Evolutionary conservation across 768 basidiomycete species (phyloP).

Genomic region (Filobasidium wieringae): DNA sequence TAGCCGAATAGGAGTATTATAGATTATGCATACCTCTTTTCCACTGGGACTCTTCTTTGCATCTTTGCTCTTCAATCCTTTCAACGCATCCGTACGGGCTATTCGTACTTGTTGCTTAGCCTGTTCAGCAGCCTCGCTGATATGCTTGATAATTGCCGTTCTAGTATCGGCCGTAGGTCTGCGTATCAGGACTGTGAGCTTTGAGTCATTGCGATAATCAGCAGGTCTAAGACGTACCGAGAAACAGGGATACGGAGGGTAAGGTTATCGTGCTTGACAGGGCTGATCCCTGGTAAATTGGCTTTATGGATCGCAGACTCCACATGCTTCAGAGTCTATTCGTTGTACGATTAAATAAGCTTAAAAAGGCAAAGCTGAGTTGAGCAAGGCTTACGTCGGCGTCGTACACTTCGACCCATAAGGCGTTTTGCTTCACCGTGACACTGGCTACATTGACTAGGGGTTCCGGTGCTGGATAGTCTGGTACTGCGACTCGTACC

Average conservation of each 20-base stretch:
- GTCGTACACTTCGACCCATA: constrained; percentile 37
- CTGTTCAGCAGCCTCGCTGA: constrained; percentile 25
- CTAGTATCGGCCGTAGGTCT: constrained; percentile 23
- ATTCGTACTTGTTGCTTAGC: constrained; percentile 34
- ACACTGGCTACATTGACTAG: constrained; percentile 33
- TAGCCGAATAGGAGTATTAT: background rate
- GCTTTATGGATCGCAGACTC: constrained; percentile 36
- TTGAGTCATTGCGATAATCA: background rate
- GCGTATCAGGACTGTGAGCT: background rate
- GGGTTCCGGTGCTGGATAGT: constrained; percentile 15
- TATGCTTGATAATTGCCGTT: constrained; percentile 19
- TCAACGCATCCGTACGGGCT: constrained; percentile 34
- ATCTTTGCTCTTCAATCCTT: constrained; percentile 21
- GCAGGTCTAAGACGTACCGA: constrained; percentile 17
- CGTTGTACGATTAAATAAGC: background rate
- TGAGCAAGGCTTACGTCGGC: constrained; percentile 21
- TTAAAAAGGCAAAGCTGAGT: background rate
- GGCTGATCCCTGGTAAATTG: constrained; percentile 37
- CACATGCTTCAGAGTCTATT: constrained; percentile 32
- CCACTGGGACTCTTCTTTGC: constrained; percentile 18
- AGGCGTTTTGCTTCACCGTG: constrained; percentile 26
- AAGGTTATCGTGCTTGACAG: constrained; percentile 27
- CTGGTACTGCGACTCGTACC: constrained; percentile 25
- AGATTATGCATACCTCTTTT: constrained; percentile 18
- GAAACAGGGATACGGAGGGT: constrained; percentile 34